phyloP scores from a whole-genome alignment of 805 yeast genomes.

The Candida yuanshanica region DNA sequence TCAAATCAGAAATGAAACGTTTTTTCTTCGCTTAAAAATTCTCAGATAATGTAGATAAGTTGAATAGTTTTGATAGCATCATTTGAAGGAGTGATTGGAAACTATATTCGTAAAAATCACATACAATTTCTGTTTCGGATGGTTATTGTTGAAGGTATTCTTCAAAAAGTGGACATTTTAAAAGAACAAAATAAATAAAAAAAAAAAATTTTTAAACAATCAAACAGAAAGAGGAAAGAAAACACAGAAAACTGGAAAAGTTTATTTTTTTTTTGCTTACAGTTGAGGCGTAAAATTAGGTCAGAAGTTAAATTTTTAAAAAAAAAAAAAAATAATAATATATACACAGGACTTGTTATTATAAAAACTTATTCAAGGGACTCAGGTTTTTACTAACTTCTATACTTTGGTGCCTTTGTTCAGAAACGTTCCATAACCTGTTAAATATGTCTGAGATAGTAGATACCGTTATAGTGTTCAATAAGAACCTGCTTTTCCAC shows the following conservation, averaged over 20 bases:
- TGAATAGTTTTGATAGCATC: slow-evolving; percentile 14
- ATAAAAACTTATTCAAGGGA: not conserved
- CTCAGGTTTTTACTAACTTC: not conserved
- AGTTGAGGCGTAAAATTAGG: not conserved
- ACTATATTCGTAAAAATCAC: not conserved
- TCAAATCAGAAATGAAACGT: not conserved
- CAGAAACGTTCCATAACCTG: too few relatives aligned
- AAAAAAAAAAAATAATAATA: too few relatives aligned
- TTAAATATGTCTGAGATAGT: not conserved
- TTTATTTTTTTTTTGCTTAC: too few relatives aligned
- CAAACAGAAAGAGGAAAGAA: too few relatives aligned
- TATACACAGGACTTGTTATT: too few relatives aligned
- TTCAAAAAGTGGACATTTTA: not conserved
- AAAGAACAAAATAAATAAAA: not conserved
- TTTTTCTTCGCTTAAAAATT: slow-evolving; percentile 14
- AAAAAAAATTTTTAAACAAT: not conserved
- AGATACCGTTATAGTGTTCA: not conserved
- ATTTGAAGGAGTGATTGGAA: slow-evolving; percentile 1
- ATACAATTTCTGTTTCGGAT: not conserved
- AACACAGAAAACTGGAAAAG: too few relatives aligned
- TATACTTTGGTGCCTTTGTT: too few relatives aligned
- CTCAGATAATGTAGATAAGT: slow-evolving; percentile 30
- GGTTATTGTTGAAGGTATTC: not conserved
- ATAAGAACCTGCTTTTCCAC: not conserved
- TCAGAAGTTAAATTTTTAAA: not conserved